A percentile compares a stretch with the other conserved stretches of the same genome.
phyloP scores from a whole-genome alignment of 2,329 filamentous ascomycete genomes.

The Ophiosphaerella korrae region DNA sequence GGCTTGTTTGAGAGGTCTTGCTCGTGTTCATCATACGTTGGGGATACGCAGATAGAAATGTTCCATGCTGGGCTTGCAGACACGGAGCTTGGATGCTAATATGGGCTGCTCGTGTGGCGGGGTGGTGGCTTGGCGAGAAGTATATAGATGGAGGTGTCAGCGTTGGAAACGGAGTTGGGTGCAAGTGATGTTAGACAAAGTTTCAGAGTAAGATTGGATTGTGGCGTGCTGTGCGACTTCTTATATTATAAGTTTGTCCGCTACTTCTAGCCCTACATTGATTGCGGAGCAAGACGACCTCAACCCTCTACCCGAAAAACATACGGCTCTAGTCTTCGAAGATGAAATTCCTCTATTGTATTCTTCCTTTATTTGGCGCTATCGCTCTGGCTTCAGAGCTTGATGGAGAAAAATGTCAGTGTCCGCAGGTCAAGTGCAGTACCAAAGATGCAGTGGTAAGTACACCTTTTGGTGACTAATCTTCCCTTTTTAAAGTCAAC shows the following conservation, averaged over 20 bases:
- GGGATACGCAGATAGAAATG: too few species aligned
- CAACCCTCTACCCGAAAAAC: not conserved
- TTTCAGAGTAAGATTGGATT: too few species aligned
- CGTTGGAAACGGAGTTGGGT: too few species aligned
- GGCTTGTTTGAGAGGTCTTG: not conserved
- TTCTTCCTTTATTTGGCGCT: slow-evolving; percentile 22
- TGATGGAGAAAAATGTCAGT: slow-evolving; percentile 19
- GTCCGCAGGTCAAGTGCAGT: slow-evolving; percentile 36
- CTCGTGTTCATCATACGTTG: slow-evolving; percentile 9
- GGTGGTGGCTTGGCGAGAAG: slow-evolving; percentile 4
- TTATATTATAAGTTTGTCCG: too few species aligned
- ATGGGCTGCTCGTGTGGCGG: not conserved
- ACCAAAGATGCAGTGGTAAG: slow-evolving; percentile 23
- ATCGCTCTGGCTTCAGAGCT: slow-evolving; percentile 21
- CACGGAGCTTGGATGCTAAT: slow-evolving; percentile 1
- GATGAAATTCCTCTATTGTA: slow-evolving; percentile 29
- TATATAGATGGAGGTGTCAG: slow-evolving; percentile 2
- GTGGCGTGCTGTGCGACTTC: not conserved
- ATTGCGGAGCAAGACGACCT: too few species aligned
- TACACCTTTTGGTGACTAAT: not conserved
- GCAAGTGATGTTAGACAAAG: not conserved
- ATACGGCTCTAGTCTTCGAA: not conserved
- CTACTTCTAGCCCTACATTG: too few species aligned
- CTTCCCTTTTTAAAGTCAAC: not conserved
- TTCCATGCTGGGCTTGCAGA: slow-evolving; percentile 1